Base-by-base conservation (phyloP, 2,329 filamentous ascomycete genomes). In the Fusarium redolens region DNA sequence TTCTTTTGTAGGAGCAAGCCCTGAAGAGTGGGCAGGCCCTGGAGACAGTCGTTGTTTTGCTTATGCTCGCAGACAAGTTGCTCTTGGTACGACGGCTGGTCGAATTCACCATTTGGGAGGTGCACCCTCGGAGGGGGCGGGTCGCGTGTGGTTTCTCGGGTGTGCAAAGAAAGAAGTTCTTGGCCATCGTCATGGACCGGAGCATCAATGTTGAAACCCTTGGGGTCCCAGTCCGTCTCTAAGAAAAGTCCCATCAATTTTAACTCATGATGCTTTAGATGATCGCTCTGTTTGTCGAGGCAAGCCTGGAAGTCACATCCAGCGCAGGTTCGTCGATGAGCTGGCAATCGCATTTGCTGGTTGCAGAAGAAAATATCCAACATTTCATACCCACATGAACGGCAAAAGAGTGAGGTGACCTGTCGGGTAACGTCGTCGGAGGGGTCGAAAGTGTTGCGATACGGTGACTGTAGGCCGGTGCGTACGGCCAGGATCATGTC, bases 311-410 rank as follows among this genome's bases (percentile, higher is more conserved):
- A 58, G 1, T 22, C 50, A 44, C 82, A 83, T 5, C 72, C 82
- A 4, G 78, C 63, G 40, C 82, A 83, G 3, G 73, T 22, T 11
- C 78, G 73, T 3, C 17, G 20, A 20, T 40, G 25, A n/a, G 22
- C 13, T 17, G 33, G 66, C 14, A 40, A 12, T 2, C 17, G 8
- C 4, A 71, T 67, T 14, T 13, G 5, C 10, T 40, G 51, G 1
- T 45, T 12, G 4, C 65, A 60, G 50, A 79, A 83, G 31, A 83
- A 80, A 8, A 82, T 78, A n/a, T 73, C 33, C 2, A 79, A 62
- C 37, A 77, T 77, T 30, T 80, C 74, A 55, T 81, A 79, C 3
- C 82, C 82, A 22, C 82, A 83, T 2, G 80, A 82, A 0, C 70
- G 76, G 56, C 82, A 83, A 41, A 81, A 81, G 18, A 40, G 18